phyloP scores from a whole-genome alignment of 2,329 filamentous ascomycete species.

The Aplosporella prunicola region DNA sequence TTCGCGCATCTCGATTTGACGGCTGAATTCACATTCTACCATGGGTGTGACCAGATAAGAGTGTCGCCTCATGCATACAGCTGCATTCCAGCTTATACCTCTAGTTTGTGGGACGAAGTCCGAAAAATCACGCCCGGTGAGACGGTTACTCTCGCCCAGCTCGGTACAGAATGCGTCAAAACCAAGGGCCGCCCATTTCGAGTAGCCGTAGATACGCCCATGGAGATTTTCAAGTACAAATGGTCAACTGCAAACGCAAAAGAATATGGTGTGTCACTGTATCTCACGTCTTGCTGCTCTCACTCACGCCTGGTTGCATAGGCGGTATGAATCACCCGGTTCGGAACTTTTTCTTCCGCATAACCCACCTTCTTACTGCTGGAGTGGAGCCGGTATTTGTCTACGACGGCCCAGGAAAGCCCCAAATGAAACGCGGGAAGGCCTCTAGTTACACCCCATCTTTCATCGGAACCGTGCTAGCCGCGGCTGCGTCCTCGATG shows the following conservation, averaged over 20 bases:
- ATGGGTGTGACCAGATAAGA: slow-evolving; percentile 1
- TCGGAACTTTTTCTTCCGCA: background rate
- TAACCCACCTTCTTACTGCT: background rate
- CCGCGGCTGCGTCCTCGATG: too few relatives aligned
- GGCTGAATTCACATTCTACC: too few relatives aligned
- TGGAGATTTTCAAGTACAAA: background rate
- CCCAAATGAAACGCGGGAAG: background rate
- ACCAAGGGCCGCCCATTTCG: background rate
- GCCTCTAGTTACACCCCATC: too few relatives aligned
- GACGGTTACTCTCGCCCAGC: background rate
- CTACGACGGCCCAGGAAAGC: background rate
- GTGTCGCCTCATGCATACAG: too few relatives aligned
- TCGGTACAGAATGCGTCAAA: background rate
- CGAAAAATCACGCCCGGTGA: background rate
- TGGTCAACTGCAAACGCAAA: background rate
- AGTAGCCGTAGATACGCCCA: background rate
- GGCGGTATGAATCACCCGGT: background rate
- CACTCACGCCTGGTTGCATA: background rate
- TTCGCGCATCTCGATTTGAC: too few relatives aligned
- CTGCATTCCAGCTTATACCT: background rate
- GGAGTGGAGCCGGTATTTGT: background rate
- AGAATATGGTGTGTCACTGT: too few relatives aligned
- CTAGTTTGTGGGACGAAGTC: background rate
- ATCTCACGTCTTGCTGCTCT: too few relatives aligned
- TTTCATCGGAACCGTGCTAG: too few relatives aligned